These are phyloP conservation scores for Podila clonocystis DNA, from an alignment of 192 early-diverging fungal species.

Conservation along the genomic window DNA sequence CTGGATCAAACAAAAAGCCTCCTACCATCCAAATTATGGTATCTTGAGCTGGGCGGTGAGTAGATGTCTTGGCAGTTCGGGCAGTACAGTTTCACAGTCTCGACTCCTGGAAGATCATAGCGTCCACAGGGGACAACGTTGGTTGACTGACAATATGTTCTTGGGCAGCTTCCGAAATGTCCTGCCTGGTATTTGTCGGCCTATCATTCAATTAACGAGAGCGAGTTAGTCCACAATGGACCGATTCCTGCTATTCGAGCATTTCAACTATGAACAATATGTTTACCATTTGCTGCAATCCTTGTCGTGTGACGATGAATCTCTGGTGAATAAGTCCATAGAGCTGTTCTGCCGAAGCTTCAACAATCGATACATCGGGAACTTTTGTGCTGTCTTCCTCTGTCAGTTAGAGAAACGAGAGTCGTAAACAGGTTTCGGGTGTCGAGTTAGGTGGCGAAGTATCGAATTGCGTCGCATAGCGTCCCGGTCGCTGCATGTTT, in stretches of 20 bases:
- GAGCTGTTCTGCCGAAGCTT: constrained; percentile 88
- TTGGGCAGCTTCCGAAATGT: constrained; percentile 81
- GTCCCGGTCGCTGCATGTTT: not conserved
- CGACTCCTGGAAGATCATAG: constrained; percentile 72
- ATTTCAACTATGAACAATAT: not conserved
- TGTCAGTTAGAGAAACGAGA: constrained; percentile 7
- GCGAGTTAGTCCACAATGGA: not conserved
- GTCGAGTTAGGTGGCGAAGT: too few species aligned
- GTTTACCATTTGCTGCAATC: constrained; percentile 83
- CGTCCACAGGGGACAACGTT: constrained; percentile 77
- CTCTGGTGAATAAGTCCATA: constrained; percentile 96
- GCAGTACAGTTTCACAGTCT: constrained; percentile 81
- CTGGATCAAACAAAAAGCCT: not conserved
- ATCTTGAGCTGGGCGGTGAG: constrained; percentile 74
- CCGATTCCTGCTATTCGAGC: not conserved
- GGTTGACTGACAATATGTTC: constrained; percentile 71
- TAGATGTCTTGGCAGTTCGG: constrained; percentile 86
- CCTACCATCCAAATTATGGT: constrained; percentile 73
- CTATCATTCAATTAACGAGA: constrained; percentile 17
- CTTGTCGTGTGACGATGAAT: constrained; percentile 88
- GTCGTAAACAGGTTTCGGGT: too few species aligned
- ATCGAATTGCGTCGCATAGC: too few species aligned
- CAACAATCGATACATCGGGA: constrained; percentile 79
- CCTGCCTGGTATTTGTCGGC: constrained; percentile 78
- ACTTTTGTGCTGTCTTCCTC: constrained; percentile 67